Percentiles rank a stretch among this genome's conserved stretches.
Evolutionary conservation across 75 land plant genomes (phyloP).

Genomic region (Isoetes taiwanensis): DNA sequence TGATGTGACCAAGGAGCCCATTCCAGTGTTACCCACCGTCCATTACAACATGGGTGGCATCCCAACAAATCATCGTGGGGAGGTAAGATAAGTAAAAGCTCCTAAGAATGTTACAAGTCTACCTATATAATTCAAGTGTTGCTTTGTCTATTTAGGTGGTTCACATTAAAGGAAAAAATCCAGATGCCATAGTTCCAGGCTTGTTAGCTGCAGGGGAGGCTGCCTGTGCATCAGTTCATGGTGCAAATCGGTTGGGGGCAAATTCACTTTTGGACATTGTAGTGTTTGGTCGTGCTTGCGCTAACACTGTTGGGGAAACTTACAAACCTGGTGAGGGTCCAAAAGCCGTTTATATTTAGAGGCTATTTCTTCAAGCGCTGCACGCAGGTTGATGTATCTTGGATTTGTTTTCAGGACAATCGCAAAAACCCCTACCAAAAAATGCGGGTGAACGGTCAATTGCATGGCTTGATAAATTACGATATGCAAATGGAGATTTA

Average conservation of each 20-base stretch:
- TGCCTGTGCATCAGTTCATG: conserved; percentile 98
- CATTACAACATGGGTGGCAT: conserved; percentile 99
- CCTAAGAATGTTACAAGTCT: no score
- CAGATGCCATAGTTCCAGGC: conserved; percentile 92
- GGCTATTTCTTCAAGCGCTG: no score
- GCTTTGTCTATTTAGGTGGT: conserved; percentile 40
- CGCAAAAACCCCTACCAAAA: conserved; percentile 63
- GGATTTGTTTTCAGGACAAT: no score
- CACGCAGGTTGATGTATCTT: no score
- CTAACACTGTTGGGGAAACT: conserved; percentile 83
- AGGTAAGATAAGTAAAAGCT: conserved; percentile 69
- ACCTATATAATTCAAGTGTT: neutral
- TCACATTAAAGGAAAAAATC: conserved; percentile 62
- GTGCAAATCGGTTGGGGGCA: conserved; percentile 96
- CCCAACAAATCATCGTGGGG: conserved; percentile 86
- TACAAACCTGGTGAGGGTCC: conserved; percentile 72
- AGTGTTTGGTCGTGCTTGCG: conserved; percentile 97
- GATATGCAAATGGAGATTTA: conserved; percentile 72
- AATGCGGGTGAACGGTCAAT: conserved; percentile 89
- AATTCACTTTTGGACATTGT: conserved; percentile 98
- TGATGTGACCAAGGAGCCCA: conserved; percentile 98
- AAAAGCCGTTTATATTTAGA: no score
- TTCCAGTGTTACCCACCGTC: conserved; percentile 99
- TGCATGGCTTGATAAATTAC: conserved; percentile 86
- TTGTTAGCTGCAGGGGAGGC: conserved; percentile 98